Conservation (phyloP, 2,329 filamentous ascomycete species). For the Sarocladium brachiariae region DNA sequence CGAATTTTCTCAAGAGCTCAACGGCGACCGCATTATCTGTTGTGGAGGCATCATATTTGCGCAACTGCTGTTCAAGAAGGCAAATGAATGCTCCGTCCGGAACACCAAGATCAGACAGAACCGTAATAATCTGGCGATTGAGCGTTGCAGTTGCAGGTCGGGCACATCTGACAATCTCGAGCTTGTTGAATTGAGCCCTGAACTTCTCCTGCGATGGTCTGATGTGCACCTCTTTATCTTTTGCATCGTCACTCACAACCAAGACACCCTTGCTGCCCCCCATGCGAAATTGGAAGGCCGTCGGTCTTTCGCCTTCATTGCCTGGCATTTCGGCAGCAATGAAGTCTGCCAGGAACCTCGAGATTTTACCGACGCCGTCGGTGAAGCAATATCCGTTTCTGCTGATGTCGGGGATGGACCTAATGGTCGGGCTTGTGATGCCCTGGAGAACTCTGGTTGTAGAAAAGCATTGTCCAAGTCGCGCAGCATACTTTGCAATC, state of each 20-base stretch:
- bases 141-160: slow-evolving; percentile 70
- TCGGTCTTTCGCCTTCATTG: slow-evolving; percentile 52
- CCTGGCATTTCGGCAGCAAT: slow-evolving; percentile 64
- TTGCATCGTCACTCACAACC: slow-evolving; percentile 62
- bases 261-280: slow-evolving; percentile 90
- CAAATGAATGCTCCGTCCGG: slow-evolving; percentile 56
- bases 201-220: slow-evolving; percentile 89
- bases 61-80: slow-evolving; percentile 63
- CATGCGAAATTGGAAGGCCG: slow-evolving; percentile 85
- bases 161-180: slow-evolving; percentile 83
- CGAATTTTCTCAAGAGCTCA: slow-evolving; percentile 61
- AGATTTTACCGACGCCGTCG: slow-evolving; percentile 93
- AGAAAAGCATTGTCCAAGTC: slow-evolving; percentile 91
- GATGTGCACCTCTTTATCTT: slow-evolving; percentile 64
- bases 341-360: slow-evolving; percentile 64
- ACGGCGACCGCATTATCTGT: slow-evolving; percentile 56
- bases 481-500: slow-evolving; percentile 83
- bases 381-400: slow-evolving; percentile 68
- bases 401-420: slow-evolving; percentile 63
- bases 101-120: slow-evolving; percentile 75
- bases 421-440: slow-evolving; percentile 50
- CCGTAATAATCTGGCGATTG: slow-evolving; percentile 83
- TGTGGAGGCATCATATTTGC: slow-evolving; percentile 64
- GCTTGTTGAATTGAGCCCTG: slow-evolving; percentile 55
- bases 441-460: slow-evolving; percentile 72